These are phyloP conservation scores for Claviceps sp. DNA, from an alignment of 2,329 filamentous ascomycete species.

Conservation along the genomic window DNA sequence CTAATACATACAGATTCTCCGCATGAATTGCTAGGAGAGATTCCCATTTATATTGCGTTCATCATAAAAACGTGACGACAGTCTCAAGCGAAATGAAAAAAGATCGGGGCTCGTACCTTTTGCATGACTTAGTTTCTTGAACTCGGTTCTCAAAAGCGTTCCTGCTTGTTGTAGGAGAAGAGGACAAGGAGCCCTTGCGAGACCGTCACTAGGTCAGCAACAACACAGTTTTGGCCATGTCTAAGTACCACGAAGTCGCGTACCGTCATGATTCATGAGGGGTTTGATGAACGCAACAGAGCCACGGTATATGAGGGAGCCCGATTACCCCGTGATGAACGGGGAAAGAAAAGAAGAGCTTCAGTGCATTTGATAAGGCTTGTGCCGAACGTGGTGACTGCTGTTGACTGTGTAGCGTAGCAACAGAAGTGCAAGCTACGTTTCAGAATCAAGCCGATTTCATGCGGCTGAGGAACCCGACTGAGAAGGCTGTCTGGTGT, in stretches of 20 bases:
- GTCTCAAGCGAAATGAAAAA: neutral
- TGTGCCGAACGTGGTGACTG: neutral
- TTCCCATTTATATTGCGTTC: constrained; percentile 97
- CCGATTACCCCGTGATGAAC: neutral
- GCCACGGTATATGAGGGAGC: neutral
- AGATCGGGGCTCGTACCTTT: constrained; percentile 53
- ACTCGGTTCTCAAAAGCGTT: constrained; percentile 70
- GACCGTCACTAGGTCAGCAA: neutral
- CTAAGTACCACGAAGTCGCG: neutral
- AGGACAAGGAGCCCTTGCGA: constrained; percentile 1
- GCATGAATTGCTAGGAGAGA: constrained; percentile 96
- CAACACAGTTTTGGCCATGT: too few species aligned
- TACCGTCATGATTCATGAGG: constrained; percentile 1
- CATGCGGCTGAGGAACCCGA: neutral
- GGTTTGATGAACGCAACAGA: neutral
- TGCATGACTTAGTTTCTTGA: constrained; percentile 73
- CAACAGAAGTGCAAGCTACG: neutral
- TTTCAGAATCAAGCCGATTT: neutral
- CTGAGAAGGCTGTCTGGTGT: neutral
- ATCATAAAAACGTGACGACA: constrained; percentile 40
- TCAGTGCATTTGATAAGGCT: constrained; percentile 1
- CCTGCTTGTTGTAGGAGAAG: constrained; percentile 45
- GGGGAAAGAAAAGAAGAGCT: neutral
- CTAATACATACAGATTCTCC: constrained; percentile 57
- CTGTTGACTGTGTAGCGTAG: neutral